Evolutionary conservation across 139 green algal genomes (phyloP).

Genomic region (Astrephomene gubernaculifera): DNA sequence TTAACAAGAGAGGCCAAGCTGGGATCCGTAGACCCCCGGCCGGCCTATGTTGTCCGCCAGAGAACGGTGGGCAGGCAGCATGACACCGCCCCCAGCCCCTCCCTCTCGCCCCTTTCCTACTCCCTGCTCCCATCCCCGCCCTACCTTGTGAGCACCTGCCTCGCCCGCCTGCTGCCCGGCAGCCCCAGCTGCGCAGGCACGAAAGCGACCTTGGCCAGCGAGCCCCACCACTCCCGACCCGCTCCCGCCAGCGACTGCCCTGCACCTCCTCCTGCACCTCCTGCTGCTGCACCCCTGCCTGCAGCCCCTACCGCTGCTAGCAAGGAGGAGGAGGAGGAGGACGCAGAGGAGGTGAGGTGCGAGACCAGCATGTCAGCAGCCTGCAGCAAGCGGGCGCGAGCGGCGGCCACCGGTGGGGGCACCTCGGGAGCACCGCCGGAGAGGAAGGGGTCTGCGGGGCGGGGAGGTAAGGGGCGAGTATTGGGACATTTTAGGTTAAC

Average conservation of each 20-base stretch:
- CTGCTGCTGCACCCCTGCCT: too few relatives aligned
- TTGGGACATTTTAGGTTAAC: too few relatives aligned
- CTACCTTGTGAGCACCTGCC: constrained; percentile 44
- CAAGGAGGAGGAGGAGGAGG: too few relatives aligned
- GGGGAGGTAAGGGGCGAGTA: too few relatives aligned
- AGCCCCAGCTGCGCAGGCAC: constrained; percentile 57
- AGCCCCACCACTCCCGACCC: constrained; percentile 41
- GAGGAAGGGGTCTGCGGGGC: constrained; percentile 35
- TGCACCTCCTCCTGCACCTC: too few relatives aligned
- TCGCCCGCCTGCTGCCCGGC: constrained; percentile 39
- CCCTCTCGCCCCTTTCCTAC: not conserved
- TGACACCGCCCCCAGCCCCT: too few relatives aligned
- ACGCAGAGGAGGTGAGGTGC: too few relatives aligned
- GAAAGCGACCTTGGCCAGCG: constrained; percentile 50
- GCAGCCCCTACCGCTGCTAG: too few relatives aligned
- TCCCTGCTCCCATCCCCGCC: not conserved
- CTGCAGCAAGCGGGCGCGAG: not conserved
- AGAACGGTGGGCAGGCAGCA: too few relatives aligned
- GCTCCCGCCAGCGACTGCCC: not conserved
- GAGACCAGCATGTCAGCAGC: constrained; percentile 32
- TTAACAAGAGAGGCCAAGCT: too few relatives aligned
- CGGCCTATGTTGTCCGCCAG: too few relatives aligned
- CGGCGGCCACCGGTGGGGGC: constrained; percentile 22
- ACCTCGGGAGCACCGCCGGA: constrained; percentile 14
- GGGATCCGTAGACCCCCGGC: too few relatives aligned